These are phyloP conservation scores for Rhizopus delemar DNA, from an alignment of 371 early-diverging fungal species.

Conservation along the genomic window DNA sequence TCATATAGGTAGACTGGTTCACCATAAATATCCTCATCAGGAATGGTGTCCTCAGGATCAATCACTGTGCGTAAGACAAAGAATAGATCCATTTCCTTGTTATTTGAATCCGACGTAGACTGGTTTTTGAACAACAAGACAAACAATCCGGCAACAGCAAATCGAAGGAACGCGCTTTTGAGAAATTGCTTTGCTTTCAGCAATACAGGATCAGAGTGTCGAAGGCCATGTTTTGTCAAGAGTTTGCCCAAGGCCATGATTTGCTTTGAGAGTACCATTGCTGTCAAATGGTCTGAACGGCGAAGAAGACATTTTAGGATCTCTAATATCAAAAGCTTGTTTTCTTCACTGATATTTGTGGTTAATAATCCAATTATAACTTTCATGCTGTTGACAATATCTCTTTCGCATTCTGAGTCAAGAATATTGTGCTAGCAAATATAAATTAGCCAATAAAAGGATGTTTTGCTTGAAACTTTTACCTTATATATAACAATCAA, in stretches of 20 bases:
- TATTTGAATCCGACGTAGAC: conserved; percentile 38
- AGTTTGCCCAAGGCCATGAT: conserved; percentile 60
- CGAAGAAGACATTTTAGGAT: conserved; percentile 57
- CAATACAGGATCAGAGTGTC: conserved; percentile 54
- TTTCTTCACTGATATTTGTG: conserved; percentile 62
- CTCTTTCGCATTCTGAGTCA: conserved; percentile 41
- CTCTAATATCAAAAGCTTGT: conserved; percentile 56
- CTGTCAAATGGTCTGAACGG: conserved; percentile 62
- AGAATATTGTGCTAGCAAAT: conserved; percentile 49
- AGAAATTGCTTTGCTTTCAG: conserved; percentile 59
- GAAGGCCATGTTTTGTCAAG: conserved; percentile 51
- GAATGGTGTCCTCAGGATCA: conserved; percentile 57
- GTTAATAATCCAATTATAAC: conserved; percentile 47
- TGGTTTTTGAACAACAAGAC: conserved; percentile 66
- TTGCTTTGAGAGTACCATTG: conserved; percentile 61
- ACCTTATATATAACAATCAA: conserved; percentile 63
- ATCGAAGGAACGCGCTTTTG: conserved; percentile 59
- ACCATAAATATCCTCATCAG: conserved; percentile 45
- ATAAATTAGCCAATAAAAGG: conserved; percentile 2
- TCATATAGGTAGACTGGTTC: conserved; percentile 57
- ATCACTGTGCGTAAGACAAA: conserved; percentile 58
- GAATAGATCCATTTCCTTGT: conserved; percentile 57
- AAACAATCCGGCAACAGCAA: conserved; percentile 64
- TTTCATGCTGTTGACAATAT: conserved; percentile 50
- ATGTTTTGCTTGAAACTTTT: conserved; percentile 11